Base-by-base conservation (phyloP, 805 yeast species). In the Cyberlindnera petersonii region DNA sequence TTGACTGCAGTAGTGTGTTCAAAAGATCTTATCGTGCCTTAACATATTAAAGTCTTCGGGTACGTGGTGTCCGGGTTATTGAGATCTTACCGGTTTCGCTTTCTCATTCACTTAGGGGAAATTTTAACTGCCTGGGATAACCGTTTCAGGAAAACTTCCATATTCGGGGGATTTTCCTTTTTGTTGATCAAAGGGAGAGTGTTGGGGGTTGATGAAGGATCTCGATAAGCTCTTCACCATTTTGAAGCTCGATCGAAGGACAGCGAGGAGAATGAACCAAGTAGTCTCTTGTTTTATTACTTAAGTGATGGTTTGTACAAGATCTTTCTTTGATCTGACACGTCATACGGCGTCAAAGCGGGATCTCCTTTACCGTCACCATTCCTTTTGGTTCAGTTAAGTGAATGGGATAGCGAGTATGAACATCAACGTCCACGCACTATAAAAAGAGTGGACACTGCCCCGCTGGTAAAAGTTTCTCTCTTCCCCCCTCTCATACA, bases 351-450 rank as follows among this genome's bases (percentile, higher is more conserved):
- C 32, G 17, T 27, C 16, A 6, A 4, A 20, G 32, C 32, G 16
- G 24, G 14, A 7, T 15, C 14, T 10, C n/a, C 19, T 20, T 18
- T 11, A 17, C 14, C 21, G 6, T 37, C 30, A 16, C 27, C 35
- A 13, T n/a, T n/a, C n/a, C n/a, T n/a, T 39, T 40, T 37, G 27
- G n/a, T 37, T 26, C 49, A 40, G 44, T 41, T 50, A 54, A 54
- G 57, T 54, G 59, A 52, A 52, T 52, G 48, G 40, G 40, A 45
- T 33, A 54, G 59, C 59, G 59, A 54, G 46, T 44, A 36, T 37
- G 44, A 47, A 36, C 51, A 40, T 33, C 34, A 34, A 26, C 27
- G 26, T 35, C 35, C 34, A 24, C 31, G 20, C 16, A 9, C 26
- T 41, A 44, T 41, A 41, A 44, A 41, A 39, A 27, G 17, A 20